These are phyloP conservation scores for Dysphania ambrosioides DNA, from an alignment of 148 eudicot genomes.

Conservation along the genomic window DNA sequence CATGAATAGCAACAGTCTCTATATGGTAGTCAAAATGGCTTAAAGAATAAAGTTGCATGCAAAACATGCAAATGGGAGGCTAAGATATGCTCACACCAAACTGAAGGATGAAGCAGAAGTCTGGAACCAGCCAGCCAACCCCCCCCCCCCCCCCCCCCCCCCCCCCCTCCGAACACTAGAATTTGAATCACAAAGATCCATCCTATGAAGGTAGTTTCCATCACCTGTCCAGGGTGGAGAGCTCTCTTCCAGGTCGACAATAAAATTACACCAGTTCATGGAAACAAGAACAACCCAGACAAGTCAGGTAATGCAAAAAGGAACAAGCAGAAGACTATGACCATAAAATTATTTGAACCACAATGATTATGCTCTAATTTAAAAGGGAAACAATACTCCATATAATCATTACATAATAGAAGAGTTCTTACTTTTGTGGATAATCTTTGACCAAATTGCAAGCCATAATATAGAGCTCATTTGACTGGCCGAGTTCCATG, in stretches of 20 bases:
- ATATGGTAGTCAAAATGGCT: background rate
- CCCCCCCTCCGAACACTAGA: background rate
- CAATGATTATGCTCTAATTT: background rate
- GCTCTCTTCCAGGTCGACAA: too few relatives aligned
- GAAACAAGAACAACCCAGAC: too few relatives aligned
- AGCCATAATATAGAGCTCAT: slow-evolving; percentile 92
- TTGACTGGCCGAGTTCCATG: slow-evolving; percentile 92
- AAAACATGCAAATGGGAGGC: background rate
- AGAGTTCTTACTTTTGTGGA: slow-evolving; percentile 82
- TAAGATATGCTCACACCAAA: background rate
- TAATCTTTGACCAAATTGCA: slow-evolving; percentile 96
- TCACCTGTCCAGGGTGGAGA: too few relatives aligned
- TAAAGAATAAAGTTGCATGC: background rate
- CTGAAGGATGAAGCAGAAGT: background rate
- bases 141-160: too few relatives aligned
- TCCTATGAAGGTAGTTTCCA: too few relatives aligned
- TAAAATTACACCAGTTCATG: too few relatives aligned
- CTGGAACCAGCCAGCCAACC: background rate
- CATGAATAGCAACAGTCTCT: background rate
- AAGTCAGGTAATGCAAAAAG: too few relatives aligned
- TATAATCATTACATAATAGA: background rate
- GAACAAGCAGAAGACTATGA: too few relatives aligned
- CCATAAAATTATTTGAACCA: too few relatives aligned
- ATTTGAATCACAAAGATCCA: too few relatives aligned
- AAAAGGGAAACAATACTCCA: background rate